Evolutionary conservation across 805 yeast species (phyloP).

Genomic region (Schwanniomyces sp.): DNA sequence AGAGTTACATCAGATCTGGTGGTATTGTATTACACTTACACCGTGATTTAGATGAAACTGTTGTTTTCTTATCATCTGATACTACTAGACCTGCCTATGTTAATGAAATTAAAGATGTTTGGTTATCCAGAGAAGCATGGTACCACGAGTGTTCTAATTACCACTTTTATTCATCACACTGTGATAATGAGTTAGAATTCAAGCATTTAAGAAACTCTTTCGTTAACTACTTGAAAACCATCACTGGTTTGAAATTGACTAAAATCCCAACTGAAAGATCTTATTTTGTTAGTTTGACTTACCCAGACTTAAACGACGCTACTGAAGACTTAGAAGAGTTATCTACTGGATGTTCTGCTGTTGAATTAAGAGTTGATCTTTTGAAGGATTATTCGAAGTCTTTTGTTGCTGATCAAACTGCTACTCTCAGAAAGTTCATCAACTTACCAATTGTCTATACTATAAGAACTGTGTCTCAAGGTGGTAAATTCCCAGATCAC

Average conservation of each 20-base stretch:
- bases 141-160: conserved; percentile 79
- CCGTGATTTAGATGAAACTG: conserved; percentile 79
- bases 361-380: conserved; percentile 80
- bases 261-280: conserved; percentile 51
- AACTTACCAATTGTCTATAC: conserved; percentile 80
- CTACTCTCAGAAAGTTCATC: conserved; percentile 62
- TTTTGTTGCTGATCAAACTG: conserved; percentile 74
- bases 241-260: conserved; percentile 53
- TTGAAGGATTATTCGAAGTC: conserved; percentile 49
- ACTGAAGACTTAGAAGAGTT: conserved; percentile 51
- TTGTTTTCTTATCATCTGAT: conserved; percentile 72
- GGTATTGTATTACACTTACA: conserved; percentile 91
- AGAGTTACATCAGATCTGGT: conserved; percentile 50
- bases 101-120: conserved; percentile 78
- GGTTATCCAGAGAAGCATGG: conserved; percentile 78
- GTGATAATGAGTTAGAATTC: conserved; percentile 55
- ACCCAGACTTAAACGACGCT: conserved; percentile 53
- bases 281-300: conserved; percentile 71
- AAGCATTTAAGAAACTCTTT: conserved; percentile 58
- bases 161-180: conserved; percentile 74
- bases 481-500: conserved; percentile 74
- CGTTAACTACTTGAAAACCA: conserved; percentile 53
- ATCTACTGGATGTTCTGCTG: conserved; percentile 72
- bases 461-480: conserved; percentile 74
- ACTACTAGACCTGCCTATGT: conserved; percentile 84